Conservation (phyloP, 169 alveolate species). For the Plasmodium yoelii region DNA sequence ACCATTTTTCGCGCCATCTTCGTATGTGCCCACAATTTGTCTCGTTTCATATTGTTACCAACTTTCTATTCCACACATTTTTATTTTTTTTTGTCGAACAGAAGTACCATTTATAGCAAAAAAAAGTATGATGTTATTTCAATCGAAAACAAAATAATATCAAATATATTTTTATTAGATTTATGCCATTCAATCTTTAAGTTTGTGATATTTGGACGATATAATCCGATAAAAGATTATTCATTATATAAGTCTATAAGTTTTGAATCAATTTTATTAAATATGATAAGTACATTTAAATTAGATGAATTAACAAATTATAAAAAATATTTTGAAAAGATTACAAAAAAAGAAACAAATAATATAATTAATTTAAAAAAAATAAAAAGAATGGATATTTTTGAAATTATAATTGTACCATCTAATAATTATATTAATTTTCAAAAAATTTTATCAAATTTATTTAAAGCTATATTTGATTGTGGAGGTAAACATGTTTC, state of each 20-base stretch:
- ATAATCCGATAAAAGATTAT: slow-evolving; percentile 49
- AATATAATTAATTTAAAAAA: slow-evolving; percentile 22
- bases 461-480: slow-evolving; percentile 68
- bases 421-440: slow-evolving; percentile 42
- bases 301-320: slow-evolving; percentile 25
- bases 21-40: too few species aligned
- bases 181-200: slow-evolving; percentile 29
- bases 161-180: slow-evolving; percentile 53
- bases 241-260: slow-evolving; percentile 19
- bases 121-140: slow-evolving; percentile 45
- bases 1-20: too few species aligned
- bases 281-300: slow-evolving; percentile 57
- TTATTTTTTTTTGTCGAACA: not conserved
- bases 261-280: slow-evolving; percentile 56
- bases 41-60: not conserved
- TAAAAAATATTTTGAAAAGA: slow-evolving; percentile 25
- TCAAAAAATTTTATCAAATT: slow-evolving; percentile 29
- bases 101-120: slow-evolving; percentile 24
- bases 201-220: slow-evolving; percentile 55
- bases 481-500: slow-evolving; percentile 77
- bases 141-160: slow-evolving; percentile 52
- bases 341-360: slow-evolving; percentile 32
- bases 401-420: slow-evolving; percentile 63
- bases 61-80: not conserved
- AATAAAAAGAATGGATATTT: slow-evolving; percentile 57